Percentiles rank a stretch among this genome's conserved stretches.
Conservation (phyloP, 257 asterid genomes). For the Jasminum sambac region DNA sequence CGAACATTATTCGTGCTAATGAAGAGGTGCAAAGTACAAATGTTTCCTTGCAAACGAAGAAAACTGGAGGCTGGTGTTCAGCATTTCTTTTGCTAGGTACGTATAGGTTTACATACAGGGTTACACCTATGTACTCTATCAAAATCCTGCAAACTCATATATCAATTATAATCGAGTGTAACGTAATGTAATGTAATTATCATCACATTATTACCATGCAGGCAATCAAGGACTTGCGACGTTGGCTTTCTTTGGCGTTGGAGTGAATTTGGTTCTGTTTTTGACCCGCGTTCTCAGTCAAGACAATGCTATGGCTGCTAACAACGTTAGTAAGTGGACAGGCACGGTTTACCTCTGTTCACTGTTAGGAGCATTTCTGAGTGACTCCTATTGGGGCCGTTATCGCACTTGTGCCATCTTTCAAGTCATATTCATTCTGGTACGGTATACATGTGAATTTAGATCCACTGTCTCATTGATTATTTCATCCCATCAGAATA, state of each 20-base stretch:
- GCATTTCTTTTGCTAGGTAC: slow-evolving; percentile 69
- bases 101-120: too few relatives aligned
- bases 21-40: slow-evolving; percentile 10
- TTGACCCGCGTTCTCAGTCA: slow-evolving; percentile 70
- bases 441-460: slow-evolving; percentile 19
- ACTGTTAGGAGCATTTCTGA: slow-evolving; percentile 73
- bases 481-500: too few relatives aligned
- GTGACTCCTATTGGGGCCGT: slow-evolving; percentile 89
- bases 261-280: slow-evolving; percentile 79
- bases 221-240: slow-evolving; percentile 86
- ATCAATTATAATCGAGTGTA: too few relatives aligned
- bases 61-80: slow-evolving; percentile 56
- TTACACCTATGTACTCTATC: too few relatives aligned
- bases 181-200: too few relatives aligned
- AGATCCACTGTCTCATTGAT: too few relatives aligned
- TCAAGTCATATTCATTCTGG: slow-evolving; percentile 63
- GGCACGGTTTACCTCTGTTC: slow-evolving; percentile 85
- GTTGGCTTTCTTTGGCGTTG: slow-evolving; percentile 78
- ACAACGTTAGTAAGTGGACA: slow-evolving; percentile 80
- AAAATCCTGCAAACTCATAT: too few relatives aligned
- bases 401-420: slow-evolving; percentile 67
- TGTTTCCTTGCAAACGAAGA: slow-evolving; percentile 22
- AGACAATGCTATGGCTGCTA: slow-evolving; percentile 73
- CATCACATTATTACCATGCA: slow-evolving; percentile 17
- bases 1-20: neutral